Evolutionary conservation across 208 protist genomes (phyloP), one percentile per base, ranked within the genome.

Genomic region (Acanthamoeba culbertsoni): DNA sequence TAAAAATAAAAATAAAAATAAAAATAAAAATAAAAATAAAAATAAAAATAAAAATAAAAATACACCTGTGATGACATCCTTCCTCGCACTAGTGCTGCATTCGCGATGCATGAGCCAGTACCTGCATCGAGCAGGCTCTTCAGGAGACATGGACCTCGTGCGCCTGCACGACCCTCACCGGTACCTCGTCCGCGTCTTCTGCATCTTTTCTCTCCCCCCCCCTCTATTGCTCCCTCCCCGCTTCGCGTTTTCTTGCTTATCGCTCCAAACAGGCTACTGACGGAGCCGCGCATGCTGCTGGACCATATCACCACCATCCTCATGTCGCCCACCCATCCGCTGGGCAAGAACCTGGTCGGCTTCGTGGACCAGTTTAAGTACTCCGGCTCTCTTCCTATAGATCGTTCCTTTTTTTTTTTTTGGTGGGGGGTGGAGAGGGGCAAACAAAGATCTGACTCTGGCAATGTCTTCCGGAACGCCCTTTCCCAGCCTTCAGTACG

Each of bases 301-400:
- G 84, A 71, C 23, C n/a, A 91, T 35, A 91, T 91, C 40, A 73
- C 84, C 42, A 91, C 53, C n/a, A 91, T 71, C n/a, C 84, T 91
- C 37, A 35, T 53, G 26, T 91, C 53, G 3, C 53, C 84, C 31
- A 65, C 48, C 23, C 84, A 91, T 12, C 84, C 84, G 23, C 33
- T 91, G 26, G 84, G 84, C 53, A 91, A 91, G 84, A 91, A 91
- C 59, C 4, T 91, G 28, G 71, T 51, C 37, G 84, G 55, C 4
- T 91, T 63, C 18, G 84, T 91, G 8, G 84, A 91, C 37, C 84
- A 91, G 35, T 91, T 91, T 28, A 82, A 37, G 71, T 82, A 35
- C 71, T 26, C 16, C 0, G 4, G 6, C 12, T 5, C 63, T 4
- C 3, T 4, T 5, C 55, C 5, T 62, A 7, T 26, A 33, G 3